Base-by-base conservation (phyloP, 2,329 filamentous ascomycete genomes). In the Achaetomium macrosporum region DNA sequence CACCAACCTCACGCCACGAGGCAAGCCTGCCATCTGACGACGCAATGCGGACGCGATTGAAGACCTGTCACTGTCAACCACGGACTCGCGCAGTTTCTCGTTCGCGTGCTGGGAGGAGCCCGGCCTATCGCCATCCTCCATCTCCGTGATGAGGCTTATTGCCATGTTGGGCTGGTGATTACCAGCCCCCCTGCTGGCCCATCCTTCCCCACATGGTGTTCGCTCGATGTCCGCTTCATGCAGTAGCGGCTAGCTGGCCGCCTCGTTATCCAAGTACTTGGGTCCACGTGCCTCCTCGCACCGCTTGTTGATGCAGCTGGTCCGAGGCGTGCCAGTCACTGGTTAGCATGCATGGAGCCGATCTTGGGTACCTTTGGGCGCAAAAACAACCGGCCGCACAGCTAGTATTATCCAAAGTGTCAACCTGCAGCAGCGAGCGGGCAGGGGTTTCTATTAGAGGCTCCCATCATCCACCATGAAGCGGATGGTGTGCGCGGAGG, bases 321-420 rank as follows among this genome's bases (percentile, higher is more conserved):
- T n/a, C 36, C 36, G 35, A 31, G 35, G 31, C 44, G 39, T 16
- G 25, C 31, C 49, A 47, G 55, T 54, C 53, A 50, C 53, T 42
- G 43, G 50, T 12, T 46, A 51, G 49, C 57, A 48, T 44, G 39
- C 30, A 39, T 42, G 33, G 37, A 49, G 55, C 42, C 46, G 51
- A 52, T 56, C 54, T 59, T 57, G 56, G 58, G 54, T 57, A 53
- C 48, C 35, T 54, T 60, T 60, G 58, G 58, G 58, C 56, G 48
- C 49, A 45, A 53, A 57, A 55, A 54, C 54, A 51, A 55, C 17
- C 44, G 42, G 30, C 54, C 45, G 51, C 56, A 58, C 54, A 49
- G 54, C 51, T 50, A 39, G 51, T 44, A 41, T 54, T 47, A 55
- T 47, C 57, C 52, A 57, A 59, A 57, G 51, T 51, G 55, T 51